These are phyloP conservation scores for Monosporozyma aerobia DNA, from an alignment of 805 yeast species.

Conservation along the genomic window DNA sequence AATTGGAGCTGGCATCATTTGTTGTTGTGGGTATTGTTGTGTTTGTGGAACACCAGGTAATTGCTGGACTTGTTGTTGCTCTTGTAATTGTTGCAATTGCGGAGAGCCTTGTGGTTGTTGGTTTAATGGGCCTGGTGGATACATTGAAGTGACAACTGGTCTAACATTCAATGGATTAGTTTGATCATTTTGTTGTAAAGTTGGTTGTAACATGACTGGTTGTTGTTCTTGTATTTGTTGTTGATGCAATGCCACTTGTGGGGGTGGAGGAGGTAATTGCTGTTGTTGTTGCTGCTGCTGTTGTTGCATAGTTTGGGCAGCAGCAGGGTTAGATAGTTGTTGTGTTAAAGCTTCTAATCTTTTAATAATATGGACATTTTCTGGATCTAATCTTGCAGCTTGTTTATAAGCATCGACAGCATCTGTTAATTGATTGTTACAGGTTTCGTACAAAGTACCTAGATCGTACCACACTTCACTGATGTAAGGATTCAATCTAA, in stretches of 20 bases:
- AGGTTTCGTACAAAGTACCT: slow-evolving; percentile 93
- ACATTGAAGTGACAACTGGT: slow-evolving; percentile 14
- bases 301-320: slow-evolving; percentile 6
- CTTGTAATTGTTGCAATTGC: slow-evolving; percentile 9
- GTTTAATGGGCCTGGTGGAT: slow-evolving; percentile 10
- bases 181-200: slow-evolving; percentile 25
- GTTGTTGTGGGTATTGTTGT: slow-evolving; percentile 9
- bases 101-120: slow-evolving; percentile 12
- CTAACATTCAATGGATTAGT: slow-evolving; percentile 25
- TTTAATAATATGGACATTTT: slow-evolving; percentile 87
- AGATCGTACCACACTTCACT: slow-evolving; percentile 98
- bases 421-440: slow-evolving; percentile 90
- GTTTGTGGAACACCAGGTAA: slow-evolving; percentile 10
- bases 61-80: slow-evolving; percentile 22
- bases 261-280: slow-evolving; percentile 5
- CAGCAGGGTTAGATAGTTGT: slow-evolving; percentile 30
- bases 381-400: slow-evolving; percentile 92
- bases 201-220: slow-evolving; percentile 28
- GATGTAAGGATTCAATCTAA: slow-evolving; percentile 88
- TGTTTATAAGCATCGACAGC: slow-evolving; percentile 96
- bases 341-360: slow-evolving; percentile 78
- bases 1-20: slow-evolving; percentile 1
- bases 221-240: slow-evolving; percentile 8
- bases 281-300: slow-evolving; percentile 4
- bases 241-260: slow-evolving; percentile 1